phyloP scores from a whole-genome alignment of 495 filamentous ascomycete genomes.

The Saxophila tyrrhenica region DNA sequence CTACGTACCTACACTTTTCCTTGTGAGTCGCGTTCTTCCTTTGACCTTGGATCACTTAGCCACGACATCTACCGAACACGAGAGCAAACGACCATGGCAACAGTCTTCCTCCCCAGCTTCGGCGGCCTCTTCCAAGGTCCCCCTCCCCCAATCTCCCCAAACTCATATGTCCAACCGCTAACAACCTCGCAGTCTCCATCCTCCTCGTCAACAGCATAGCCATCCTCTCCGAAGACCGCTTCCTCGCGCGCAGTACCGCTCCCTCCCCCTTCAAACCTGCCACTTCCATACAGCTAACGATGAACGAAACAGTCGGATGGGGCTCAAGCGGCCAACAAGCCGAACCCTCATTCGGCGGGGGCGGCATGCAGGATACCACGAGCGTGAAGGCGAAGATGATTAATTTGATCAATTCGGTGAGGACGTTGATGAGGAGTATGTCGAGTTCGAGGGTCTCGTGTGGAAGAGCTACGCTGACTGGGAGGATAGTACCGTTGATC shows the following conservation, averaged over 20 bases:
- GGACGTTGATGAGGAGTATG: constrained; percentile 92
- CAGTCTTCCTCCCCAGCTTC: constrained; percentile 46
- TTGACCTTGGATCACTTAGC: neutral
- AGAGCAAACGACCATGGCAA: constrained; percentile 9
- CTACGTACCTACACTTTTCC: no score
- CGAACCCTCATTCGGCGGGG: constrained; percentile 69
- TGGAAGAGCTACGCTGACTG: neutral
- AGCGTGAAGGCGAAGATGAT: constrained; percentile 81
- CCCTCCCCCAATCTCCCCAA: neutral
- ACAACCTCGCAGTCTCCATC: constrained; percentile 48
- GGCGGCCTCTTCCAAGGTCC: constrained; percentile 60
- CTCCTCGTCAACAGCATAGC: constrained; percentile 91
- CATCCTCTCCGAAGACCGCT: constrained; percentile 93
- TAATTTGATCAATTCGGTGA: constrained; percentile 78
- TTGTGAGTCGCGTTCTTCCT: no score
- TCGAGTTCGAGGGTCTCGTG: constrained; percentile 17
- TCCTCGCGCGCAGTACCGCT: constrained; percentile 79
- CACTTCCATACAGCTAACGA: neutral
- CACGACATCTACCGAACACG: neutral
- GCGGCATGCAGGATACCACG: constrained; percentile 53
- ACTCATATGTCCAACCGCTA: constrained; percentile 11
- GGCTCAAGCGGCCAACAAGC: constrained; percentile 38
- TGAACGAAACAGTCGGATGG: constrained; percentile 59
- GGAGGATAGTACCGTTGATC: constrained; percentile 74
- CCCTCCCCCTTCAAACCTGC: neutral